phyloP scores from a whole-genome alignment of 257 asterid species.

The Solanum tarijense region DNA sequence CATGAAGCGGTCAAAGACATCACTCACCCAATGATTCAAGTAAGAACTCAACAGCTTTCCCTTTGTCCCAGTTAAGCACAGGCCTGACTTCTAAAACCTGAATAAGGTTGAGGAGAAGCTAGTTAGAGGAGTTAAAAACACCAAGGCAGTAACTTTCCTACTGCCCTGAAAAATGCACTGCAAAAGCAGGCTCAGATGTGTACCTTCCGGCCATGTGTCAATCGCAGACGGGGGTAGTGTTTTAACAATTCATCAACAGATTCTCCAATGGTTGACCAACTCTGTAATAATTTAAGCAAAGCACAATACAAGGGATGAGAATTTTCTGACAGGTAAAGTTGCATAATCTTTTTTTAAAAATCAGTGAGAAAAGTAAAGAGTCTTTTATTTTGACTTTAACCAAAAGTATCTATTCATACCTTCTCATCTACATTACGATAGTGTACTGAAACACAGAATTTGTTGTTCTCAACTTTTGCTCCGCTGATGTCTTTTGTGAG shows the following conservation, averaged over 20 bases:
- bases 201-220: slow-evolving; percentile 99
- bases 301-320: neutral
- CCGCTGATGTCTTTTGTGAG: slow-evolving; percentile 60
- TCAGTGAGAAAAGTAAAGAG: neutral
- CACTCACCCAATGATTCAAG: slow-evolving; percentile 91
- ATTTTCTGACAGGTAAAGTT: neutral
- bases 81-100: slow-evolving; percentile 94
- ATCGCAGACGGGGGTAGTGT: slow-evolving; percentile 62
- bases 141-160: neutral
- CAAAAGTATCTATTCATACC: slow-evolving; percentile 26
- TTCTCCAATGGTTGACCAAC: slow-evolving; percentile 57
- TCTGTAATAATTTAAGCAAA: slow-evolving; percentile 29
- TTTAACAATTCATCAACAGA: slow-evolving; percentile 51
- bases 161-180: neutral
- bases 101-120: neutral
- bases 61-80: slow-evolving; percentile 91
- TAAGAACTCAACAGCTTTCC: slow-evolving; percentile 86
- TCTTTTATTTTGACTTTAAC: neutral
- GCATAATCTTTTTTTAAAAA: neutral
- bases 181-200: neutral
- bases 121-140: neutral
- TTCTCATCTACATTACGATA: slow-evolving; percentile 87
- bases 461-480: slow-evolving; percentile 79
- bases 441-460: slow-evolving; percentile 91
- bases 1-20: neutral